Evolutionary conservation across 495 filamentous ascomycete species (phyloP), one percentile per base, ranked within the genome.

Genomic region (Penicillium flavigenum): DNA sequence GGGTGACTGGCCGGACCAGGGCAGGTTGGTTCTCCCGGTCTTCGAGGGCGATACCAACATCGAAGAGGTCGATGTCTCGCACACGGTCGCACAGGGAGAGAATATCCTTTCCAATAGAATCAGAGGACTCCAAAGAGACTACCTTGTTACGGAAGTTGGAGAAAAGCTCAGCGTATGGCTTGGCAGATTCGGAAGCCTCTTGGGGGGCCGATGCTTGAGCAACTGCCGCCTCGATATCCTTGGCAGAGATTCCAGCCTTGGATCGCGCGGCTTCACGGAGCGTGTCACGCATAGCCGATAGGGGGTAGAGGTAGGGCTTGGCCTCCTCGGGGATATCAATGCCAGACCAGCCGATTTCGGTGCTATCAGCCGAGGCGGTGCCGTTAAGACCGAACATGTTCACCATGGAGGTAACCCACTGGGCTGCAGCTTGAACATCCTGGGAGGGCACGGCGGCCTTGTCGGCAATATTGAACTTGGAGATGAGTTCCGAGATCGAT

Each of bases 331-430:
- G 79, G 4, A 88, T 77, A 34, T 86, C 83, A 47, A 87, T 85
- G 26, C 86, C 84, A n/a, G 81, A 84, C 93, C 92, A 98, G 57
- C 92, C 93, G 38, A 96, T 85, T 19, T 85, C 79, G 14, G 79
- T 75, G 44, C 82, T 77, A 20, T 75, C 71, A 6, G 83, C 80
- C 32, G 79, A 74, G n/a, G 82, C 80, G 12, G 64, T 61, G 20
- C 77, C 79, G 64, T 97, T 90, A 1, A 98, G 84, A 58, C 94
- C 94, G 42, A 98, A 87, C 49, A 91, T 88, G 51, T 83, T 86
- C 39, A 93, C 85, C 47, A 98, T 87, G 36, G 81, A 81, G 6
- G 94, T 96, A 5, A 96, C 75, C 88, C 90, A 98, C 19, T 81
- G 78, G 0, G 88, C 91, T 49, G 89, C 76, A 0, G 77, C 72